Base-by-base conservation (phyloP, 2,329 filamentous ascomycete genomes). In the Cytospora paraplurivora region DNA sequence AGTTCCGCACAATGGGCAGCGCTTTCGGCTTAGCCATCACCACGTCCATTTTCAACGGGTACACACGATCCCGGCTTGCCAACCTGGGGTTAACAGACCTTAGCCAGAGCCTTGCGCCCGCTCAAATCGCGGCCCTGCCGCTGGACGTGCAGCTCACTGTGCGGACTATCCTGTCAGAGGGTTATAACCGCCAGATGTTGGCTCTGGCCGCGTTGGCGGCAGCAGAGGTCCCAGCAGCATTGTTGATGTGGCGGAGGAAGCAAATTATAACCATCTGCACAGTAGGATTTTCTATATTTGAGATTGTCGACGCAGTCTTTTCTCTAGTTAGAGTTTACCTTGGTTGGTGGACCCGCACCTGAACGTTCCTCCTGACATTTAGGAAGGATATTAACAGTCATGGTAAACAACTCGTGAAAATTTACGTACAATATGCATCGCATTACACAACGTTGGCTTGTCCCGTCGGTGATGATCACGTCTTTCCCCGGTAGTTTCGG, bases 11-110 rank as follows among this genome's bases (percentile, higher is more conserved):
- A 3, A 62, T 68, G 37, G 67, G 67, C 1, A 64, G 63, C 51
- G 56, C 49, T 8, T 27, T 68, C n/a, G 37, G 33, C 10, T 6
- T 65, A 2, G 41, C 67, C 1, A 64, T 68, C 41, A 15, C 57
- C 1, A 68, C 65, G 3, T 61, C 67, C 1, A 58, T 68, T 4
- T 65, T 65, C 34, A 68, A 68, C 38, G 38, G 34, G 7, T 65
- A 65, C 41, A 34, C 27, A 1, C 32, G 19, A 54, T 32, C 61
- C 12, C 41, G 21, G 6, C 51, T 67, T 15, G 38, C 21, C n/a
- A 27, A 2, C 8, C n/a, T 56, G 8, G 35, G 12, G 35, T 10
- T 37, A 37, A 10, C 35, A 37, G 35, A 37, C 12, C 7, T 13
- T 37, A 13, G 35, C 12, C 3, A 3, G 12, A 37, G 35, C 12